phyloP scores from a whole-genome alignment of 129 eudicot species.

The Saposhnikovia divaricata region DNA sequence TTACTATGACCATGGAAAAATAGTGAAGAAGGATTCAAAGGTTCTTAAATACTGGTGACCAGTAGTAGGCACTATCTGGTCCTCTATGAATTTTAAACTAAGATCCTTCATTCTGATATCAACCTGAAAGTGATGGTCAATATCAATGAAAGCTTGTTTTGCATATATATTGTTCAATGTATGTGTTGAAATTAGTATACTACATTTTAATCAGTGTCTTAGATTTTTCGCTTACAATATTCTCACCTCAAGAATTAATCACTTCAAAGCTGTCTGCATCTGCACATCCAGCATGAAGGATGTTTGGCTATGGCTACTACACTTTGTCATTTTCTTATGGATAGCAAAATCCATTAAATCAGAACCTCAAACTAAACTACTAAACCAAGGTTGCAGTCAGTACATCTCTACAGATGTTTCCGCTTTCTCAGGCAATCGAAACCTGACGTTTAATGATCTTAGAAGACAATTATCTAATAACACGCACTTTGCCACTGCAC shows the following conservation, averaged over 20 bases:
- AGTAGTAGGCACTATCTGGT: background rate
- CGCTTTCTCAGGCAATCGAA: constrained; percentile 24
- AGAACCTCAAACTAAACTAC: background rate
- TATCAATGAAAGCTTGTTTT: background rate
- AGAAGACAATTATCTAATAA: constrained; percentile 29
- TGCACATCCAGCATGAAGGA: background rate
- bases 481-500: constrained; percentile 33
- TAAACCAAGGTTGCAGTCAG: background rate
- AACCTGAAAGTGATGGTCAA: background rate
- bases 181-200: background rate
- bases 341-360: background rate
- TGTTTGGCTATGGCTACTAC: background rate
- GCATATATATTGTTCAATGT: background rate
- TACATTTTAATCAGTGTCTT: background rate
- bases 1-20: background rate
- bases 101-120: background rate
- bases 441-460: constrained; percentile 41
- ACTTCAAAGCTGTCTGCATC: background rate
- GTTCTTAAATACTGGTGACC: background rate
- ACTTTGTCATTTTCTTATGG: background rate
- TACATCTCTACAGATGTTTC: background rate
- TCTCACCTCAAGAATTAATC: background rate
- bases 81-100: background rate
- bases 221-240: background rate
- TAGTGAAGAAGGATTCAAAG: background rate